Evolutionary conservation across 495 filamentous ascomycete genomes (phyloP), one percentile per base, ranked within the genome.

Genomic region (Saxophila tyrrhenica): DNA sequence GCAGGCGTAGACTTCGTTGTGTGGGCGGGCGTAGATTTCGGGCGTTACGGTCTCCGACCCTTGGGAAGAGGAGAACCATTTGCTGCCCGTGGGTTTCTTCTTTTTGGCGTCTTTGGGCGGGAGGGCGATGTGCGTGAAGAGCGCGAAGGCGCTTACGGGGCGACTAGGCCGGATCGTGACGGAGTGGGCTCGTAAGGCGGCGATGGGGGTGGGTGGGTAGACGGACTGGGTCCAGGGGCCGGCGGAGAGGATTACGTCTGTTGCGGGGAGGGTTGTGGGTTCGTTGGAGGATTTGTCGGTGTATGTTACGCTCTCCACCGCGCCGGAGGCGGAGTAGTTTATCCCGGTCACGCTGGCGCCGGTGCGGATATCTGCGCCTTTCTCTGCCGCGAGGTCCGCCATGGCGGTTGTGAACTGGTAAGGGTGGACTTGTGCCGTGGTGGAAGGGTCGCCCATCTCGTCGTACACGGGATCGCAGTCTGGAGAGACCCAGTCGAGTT

Each of bases 371-470:
- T 54, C 44, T 43, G 23, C 58, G 9, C 91, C 91, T 55, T 76
- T 79, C 53, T 89, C 80, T 55, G 77, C 73, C 9, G 91, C 89
- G 17, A 98, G 75, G 38, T 78, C 76, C 11, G 88, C 87, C 65
- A 98, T 92, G 2, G 85, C 76, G 0, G 80, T 95, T 2, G 91
- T 98, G 61, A 98, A 96, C 21, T 86, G 81, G 63, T 86, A 89
- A 1, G 92, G 92, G 67, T 97, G 92, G 5, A 97, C 92, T 66
- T 97, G 92, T 1, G 92, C 87, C 1, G 92, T 97, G 39, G 81
- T 83, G 3, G 77, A 78, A 0, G 84, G 83, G 3, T 75, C 72
- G 8, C 89, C 89, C 88, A 97, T 95, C 62, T 83, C 80, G 39
- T 86, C 82, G 62, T 95, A 98, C 15, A 74, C 72, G 32, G 72